phyloP scores from a whole-genome alignment of 2,329 filamentous ascomycete genomes.

The Fusarium fracticaudum region DNA sequence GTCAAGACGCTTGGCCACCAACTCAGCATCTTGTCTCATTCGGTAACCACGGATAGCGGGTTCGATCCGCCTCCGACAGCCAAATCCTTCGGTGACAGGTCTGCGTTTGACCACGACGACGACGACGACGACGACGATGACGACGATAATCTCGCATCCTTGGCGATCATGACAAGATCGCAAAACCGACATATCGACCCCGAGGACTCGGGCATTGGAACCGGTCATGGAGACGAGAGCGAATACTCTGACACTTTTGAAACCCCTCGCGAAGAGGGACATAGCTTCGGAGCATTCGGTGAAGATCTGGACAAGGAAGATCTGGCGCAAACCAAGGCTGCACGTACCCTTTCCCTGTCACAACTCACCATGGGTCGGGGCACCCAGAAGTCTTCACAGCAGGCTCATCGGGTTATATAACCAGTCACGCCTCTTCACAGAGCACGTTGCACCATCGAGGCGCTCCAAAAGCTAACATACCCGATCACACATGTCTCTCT shows the following conservation, averaged over 20 bases:
- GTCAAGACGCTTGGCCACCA: constrained; percentile 63
- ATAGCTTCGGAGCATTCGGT: constrained; percentile 53
- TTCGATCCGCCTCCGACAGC: constrained; percentile 48
- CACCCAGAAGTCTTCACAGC: constrained; percentile 33
- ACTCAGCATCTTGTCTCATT: constrained; percentile 58
- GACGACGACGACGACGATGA: constrained; percentile 52
- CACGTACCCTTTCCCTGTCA: constrained; percentile 71
- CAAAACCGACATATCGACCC: constrained; percentile 40
- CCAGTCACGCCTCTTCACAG: background rate
- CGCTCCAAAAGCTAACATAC: background rate
- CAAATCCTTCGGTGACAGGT: constrained; percentile 50
- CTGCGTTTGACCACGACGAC: constrained; percentile 56
- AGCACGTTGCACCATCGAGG: background rate
- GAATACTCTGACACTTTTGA: constrained; percentile 60
- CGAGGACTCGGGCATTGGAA: constrained; percentile 51
- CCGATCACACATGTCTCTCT: background rate
- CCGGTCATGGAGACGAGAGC: constrained; percentile 52
- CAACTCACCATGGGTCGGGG: constrained; percentile 61
- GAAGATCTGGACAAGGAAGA: constrained; percentile 55
- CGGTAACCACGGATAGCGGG: constrained; percentile 29
- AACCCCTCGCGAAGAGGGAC: constrained; percentile 61
- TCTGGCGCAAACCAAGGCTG: constrained; percentile 60
- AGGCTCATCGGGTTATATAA: constrained; percentile 41
- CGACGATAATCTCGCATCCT: constrained; percentile 47
- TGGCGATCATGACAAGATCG: constrained; percentile 19